Evolutionary conservation across 176 grass and related monocot genomes (phyloP).

Genomic region (Rhynchospora breviuscula): DNA sequence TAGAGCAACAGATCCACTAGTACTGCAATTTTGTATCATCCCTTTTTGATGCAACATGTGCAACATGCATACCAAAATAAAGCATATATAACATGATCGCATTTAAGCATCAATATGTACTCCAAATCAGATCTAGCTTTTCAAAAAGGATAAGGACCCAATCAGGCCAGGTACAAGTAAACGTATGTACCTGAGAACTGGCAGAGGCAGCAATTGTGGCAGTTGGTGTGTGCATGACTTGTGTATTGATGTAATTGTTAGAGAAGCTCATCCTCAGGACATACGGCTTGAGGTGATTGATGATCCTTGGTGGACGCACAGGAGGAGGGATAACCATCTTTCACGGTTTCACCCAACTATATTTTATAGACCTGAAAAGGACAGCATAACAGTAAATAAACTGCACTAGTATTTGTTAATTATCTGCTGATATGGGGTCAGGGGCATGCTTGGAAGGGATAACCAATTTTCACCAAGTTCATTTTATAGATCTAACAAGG

Average conservation of each 20-base stretch:
- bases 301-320: conserved; percentile 42
- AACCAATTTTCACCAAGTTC: background rate
- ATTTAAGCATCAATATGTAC: background rate
- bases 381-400: background rate
- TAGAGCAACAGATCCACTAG: background rate
- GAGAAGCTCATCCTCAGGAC: conserved; percentile 78
- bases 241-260: conserved; percentile 54
- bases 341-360: background rate
- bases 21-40: background rate
- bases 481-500: background rate
- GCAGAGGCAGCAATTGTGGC: conserved; percentile 47
- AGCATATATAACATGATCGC: background rate
- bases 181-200: conserved; percentile 32
- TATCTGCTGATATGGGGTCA: background rate
- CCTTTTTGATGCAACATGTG: background rate
- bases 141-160: background rate
- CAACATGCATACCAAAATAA: background rate
- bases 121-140: background rate
- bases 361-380: background rate
- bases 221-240: conserved; percentile 67
- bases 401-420: background rate
- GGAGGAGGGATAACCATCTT: conserved; percentile 76
- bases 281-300: conserved; percentile 57
- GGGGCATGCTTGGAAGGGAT: too few species aligned
- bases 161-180: background rate